These are phyloP conservation scores for Leccinum subtestaceum DNA, from an alignment of 768 basidiomycete species.

Conservation along the genomic window DNA sequence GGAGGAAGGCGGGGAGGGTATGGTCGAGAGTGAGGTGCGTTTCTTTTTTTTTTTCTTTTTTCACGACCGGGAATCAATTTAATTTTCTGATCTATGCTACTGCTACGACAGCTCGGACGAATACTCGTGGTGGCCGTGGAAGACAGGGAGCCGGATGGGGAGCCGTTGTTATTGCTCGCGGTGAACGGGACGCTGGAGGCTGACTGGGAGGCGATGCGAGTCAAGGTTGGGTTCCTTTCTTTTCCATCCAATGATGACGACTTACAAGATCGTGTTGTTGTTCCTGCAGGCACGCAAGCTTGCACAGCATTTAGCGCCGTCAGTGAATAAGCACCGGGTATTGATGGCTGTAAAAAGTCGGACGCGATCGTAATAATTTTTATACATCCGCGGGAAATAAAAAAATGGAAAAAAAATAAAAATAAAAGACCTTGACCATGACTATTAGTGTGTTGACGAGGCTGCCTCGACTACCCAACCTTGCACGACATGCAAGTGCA, in stretches of 20 bases:
- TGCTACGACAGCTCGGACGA: constrained; percentile 54
- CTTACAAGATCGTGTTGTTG: not conserved
- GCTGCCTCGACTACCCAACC: constrained; percentile 10
- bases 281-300: constrained; percentile 31
- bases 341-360: constrained; percentile 27
- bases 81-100: not conserved
- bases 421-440: constrained; percentile 23
- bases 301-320: constrained; percentile 32
- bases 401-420: constrained; percentile 8
- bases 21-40: constrained; percentile 76
- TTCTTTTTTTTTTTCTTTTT: not conserved
- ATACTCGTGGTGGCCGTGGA: constrained; percentile 67
- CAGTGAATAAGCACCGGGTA: constrained; percentile 38
- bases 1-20: constrained; percentile 45
- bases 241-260: no score
- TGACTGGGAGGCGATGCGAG: constrained; percentile 64
- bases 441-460: constrained; percentile 7
- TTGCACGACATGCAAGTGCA: constrained; percentile 31
- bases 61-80: not conserved
- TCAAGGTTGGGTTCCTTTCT: constrained; percentile 49
- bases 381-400: constrained; percentile 26
- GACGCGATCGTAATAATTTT: constrained; percentile 5
- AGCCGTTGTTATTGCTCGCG: constrained; percentile 68
- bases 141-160: constrained; percentile 27
- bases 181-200: constrained; percentile 59